These are phyloP conservation scores for Leishmania amazonensis DNA, from an alignment of 208 protist genomes.

Conservation along the genomic window DNA sequence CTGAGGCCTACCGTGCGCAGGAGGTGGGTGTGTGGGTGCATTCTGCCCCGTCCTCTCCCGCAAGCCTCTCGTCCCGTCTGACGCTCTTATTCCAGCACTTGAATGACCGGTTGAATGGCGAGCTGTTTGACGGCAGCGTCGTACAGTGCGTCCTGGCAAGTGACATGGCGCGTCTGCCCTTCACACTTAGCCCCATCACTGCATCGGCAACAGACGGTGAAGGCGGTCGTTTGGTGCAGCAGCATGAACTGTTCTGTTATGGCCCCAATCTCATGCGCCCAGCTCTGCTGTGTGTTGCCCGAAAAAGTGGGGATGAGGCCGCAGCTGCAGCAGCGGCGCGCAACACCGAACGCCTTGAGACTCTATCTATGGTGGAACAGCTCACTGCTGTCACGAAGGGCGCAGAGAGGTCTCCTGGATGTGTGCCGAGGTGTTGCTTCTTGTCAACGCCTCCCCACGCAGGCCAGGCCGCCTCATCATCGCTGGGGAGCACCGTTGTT, in stretches of 20 bases:
- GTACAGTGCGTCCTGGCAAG: conserved; percentile 47
- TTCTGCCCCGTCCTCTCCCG: neutral
- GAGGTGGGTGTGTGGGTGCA: conserved; percentile 29
- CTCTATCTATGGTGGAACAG: neutral
- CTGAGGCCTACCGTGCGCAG: conserved; percentile 16
- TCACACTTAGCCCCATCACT: conserved; percentile 5
- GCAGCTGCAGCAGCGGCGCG: neutral
- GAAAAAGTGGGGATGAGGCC: neutral
- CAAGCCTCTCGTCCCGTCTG: conserved; percentile 22
- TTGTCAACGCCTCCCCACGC: neutral
- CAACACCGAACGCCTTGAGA: conserved; percentile 4
- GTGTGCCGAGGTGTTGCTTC: conserved; percentile 7
- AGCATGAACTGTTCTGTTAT: conserved; percentile 12
- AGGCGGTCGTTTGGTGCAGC: neutral
- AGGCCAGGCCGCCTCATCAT: neutral
- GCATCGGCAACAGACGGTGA: neutral
- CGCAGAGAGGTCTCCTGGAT: neutral
- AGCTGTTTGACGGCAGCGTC: conserved; percentile 71
- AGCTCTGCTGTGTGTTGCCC: conserved; percentile 2
- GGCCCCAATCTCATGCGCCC: conserved; percentile 11
- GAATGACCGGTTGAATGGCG: conserved; percentile 60
- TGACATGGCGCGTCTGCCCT: conserved; percentile 18
- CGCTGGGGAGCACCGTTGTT: neutral
- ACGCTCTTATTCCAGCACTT: conserved; percentile 59
- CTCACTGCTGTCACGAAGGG: neutral